phyloP scores from a whole-genome alignment of 176 grass and related monocot species.

The Oryza brachyantha region DNA sequence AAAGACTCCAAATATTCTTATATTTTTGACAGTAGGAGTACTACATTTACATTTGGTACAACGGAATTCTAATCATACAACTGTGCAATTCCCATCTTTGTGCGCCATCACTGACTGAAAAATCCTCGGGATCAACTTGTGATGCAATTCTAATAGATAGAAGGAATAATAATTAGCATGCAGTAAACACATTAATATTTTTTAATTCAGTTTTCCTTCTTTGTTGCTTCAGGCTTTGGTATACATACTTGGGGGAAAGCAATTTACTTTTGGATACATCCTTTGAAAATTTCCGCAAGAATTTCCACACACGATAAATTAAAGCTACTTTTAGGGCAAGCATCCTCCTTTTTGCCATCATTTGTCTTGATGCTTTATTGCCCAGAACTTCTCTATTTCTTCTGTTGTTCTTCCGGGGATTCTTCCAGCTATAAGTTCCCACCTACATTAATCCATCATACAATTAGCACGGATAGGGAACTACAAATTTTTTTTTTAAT shows the following conservation, averaged over 20 bases:
- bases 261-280: neutral
- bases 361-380: conserved; percentile 32
- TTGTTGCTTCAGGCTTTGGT: neutral
- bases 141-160: neutral
- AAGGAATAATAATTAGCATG: neutral
- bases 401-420: conserved; percentile 63
- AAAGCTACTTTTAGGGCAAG: neutral
- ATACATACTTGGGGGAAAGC: neutral
- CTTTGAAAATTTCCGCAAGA: neutral
- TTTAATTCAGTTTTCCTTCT: conserved; percentile 4
- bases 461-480: neutral
- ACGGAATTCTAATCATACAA: neutral
- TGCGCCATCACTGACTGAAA: neutral
- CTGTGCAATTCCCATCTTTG: neutral
- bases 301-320: neutral
- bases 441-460: conserved; percentile 48
- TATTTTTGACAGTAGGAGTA: too few relatives aligned
- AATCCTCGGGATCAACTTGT: neutral
- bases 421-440: conserved; percentile 65
- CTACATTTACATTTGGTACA: neutral
- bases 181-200: neutral
- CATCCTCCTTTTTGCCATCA: conserved; percentile 22
- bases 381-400: conserved; percentile 64
- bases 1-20: too few relatives aligned
- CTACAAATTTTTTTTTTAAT: conserved; percentile 7